A percentile compares a stretch with the other conserved stretches of the same genome.
phyloP scores from a whole-genome alignment of 257 asterid species.

The Handroanthus guayacan region DNA sequence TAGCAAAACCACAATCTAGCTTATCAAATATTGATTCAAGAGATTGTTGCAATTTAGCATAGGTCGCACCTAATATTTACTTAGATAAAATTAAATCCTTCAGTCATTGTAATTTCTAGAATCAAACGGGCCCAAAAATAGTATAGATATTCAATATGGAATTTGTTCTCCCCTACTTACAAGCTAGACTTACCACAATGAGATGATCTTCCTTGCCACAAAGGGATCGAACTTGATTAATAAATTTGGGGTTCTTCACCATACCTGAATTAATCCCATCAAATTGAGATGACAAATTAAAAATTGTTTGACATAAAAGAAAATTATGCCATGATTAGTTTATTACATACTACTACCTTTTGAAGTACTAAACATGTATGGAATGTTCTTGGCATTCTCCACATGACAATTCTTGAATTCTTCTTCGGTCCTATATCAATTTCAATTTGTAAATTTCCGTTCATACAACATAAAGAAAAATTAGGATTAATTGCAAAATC shows the following conservation, averaged over 20 bases:
- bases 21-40: no score
- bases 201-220: conserved; percentile 63
- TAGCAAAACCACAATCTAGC: no score
- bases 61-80: no score
- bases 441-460: no score
- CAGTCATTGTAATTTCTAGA: no score
- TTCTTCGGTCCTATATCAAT: conserved; percentile 79
- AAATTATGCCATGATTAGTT: no score
- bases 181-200: conserved; percentile 62
- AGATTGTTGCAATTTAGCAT: no score
- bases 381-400: conserved; percentile 66
- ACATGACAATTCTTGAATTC: conserved; percentile 82
- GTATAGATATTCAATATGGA: not conserved
- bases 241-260: conserved; percentile 77
- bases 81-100: no score
- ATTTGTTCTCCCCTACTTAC: not conserved
- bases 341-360: conserved; percentile 58
- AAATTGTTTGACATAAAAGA: not conserved
- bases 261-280: conserved; percentile 54
- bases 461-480: no score
- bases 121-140: no score
- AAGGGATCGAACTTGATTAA: conserved; percentile 59
- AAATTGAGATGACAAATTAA: not conserved
- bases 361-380: conserved; percentile 78
- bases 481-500: not conserved